These are phyloP conservation scores for Halenospora varia DNA, from an alignment of 495 filamentous ascomycete genomes.

Conservation along the genomic window DNA sequence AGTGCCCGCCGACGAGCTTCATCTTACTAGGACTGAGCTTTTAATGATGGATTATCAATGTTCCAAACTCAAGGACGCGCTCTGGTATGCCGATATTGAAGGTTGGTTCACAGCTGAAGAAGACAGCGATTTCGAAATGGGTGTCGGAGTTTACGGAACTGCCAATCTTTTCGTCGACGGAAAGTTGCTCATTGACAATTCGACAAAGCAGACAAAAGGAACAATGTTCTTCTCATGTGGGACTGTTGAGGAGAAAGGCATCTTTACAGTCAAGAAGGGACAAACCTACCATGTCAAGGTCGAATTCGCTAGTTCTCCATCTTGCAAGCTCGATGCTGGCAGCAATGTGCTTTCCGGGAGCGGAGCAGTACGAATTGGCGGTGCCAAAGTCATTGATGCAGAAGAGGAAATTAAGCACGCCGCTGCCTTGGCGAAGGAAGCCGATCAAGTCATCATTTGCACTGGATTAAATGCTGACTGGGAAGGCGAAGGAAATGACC, in stretches of 20 bases:
- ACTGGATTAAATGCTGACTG: constrained; percentile 56
- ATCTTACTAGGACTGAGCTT: constrained; percentile 48
- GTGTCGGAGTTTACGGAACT: constrained; percentile 64
- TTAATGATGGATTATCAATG: constrained; percentile 63
- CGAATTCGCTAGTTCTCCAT: constrained; percentile 61
- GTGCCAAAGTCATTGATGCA: constrained; percentile 51
- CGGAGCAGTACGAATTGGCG: constrained; percentile 63
- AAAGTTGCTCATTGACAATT: constrained; percentile 64
- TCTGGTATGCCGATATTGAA: constrained; percentile 62
- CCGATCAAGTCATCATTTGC: constrained; percentile 66
- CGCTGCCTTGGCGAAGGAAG: constrained; percentile 53
- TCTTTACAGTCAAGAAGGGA: constrained; percentile 51
- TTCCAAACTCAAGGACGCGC: constrained; percentile 45
- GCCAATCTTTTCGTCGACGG: constrained; percentile 62
- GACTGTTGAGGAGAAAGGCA: constrained; percentile 57
- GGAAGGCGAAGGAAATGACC: constrained; percentile 48
- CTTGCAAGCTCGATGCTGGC: constrained; percentile 51
- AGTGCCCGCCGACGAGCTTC: constrained; percentile 48
- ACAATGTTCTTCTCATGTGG: constrained; percentile 57
- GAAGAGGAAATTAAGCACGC: constrained; percentile 59
- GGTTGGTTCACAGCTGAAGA: constrained; percentile 55
- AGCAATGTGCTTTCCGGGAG: constrained; percentile 51
- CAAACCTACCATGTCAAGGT: constrained; percentile 57
- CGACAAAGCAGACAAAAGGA: constrained; percentile 55
- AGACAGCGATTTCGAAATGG: constrained; percentile 47